These are phyloP conservation scores for Serendipita sp. DNA, from an alignment of 768 basidiomycete genomes.

Conservation along the genomic window DNA sequence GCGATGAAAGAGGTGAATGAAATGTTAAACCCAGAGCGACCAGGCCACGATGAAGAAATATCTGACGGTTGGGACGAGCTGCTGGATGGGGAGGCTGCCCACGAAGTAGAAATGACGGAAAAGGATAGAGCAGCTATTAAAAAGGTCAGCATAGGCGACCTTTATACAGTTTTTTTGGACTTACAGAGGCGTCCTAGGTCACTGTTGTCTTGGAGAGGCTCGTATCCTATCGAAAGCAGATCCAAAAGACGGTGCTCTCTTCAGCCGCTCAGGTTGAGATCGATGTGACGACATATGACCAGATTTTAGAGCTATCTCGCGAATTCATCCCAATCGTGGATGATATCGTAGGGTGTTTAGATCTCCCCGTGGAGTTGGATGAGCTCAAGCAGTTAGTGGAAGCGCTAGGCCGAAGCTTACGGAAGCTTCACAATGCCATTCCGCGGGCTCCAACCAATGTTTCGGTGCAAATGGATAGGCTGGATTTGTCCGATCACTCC, in stretches of 20 bases:
- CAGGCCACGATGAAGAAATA: conserved; percentile 12
- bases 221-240: not conserved
- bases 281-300: not conserved
- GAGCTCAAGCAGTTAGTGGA: not conserved
- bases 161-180: not conserved
- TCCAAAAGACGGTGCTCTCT: conserved; percentile 1
- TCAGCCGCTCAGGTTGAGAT: not conserved
- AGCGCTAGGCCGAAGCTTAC: not conserved
- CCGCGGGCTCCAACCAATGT: not conserved
- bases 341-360: not conserved
- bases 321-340: not conserved
- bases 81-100: not conserved
- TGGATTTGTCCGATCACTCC: no score
- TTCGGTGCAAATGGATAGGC: no score
- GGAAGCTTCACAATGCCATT: not conserved
- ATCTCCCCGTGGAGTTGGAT: not conserved
- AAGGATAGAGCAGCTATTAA: not conserved
- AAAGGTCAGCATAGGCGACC: not conserved
- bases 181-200: not conserved
- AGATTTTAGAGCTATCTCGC: not conserved
- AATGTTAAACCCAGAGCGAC: conserved; percentile 31
- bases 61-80: conserved; percentile 5
- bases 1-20: conserved; percentile 39
- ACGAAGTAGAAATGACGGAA: not conserved
- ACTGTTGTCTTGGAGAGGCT: not conserved